phyloP scores from a whole-genome alignment of 495 filamentous ascomycete genomes.

The Xylaria sp. region DNA sequence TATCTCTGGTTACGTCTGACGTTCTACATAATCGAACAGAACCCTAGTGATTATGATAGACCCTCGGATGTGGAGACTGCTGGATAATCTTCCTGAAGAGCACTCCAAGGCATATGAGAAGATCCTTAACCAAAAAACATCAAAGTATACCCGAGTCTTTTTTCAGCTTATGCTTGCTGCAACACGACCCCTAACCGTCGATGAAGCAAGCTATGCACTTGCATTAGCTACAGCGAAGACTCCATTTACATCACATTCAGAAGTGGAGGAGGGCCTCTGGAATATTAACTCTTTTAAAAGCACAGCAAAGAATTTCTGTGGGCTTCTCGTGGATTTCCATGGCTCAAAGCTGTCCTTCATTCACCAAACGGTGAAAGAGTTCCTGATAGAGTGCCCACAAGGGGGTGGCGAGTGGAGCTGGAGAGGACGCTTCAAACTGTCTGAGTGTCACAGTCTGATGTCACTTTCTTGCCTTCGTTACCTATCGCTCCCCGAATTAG shows the following conservation, averaged over 20 bases:
- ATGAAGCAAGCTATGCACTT: conserved; percentile 32
- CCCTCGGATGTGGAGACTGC: conserved; percentile 32
- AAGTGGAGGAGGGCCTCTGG: not conserved
- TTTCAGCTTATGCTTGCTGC: conserved; percentile 42
- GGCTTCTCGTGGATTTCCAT: conserved; percentile 46
- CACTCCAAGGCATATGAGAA: conserved; percentile 47
- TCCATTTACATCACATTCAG: not conserved
- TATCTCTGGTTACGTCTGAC: conserved; percentile 58
- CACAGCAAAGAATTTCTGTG: conserved; percentile 44
- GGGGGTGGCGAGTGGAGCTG: conserved; percentile 28
- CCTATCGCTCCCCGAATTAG: not conserved
- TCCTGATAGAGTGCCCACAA: conserved; percentile 34
- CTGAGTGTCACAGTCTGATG: not conserved
- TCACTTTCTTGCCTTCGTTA: not conserved
- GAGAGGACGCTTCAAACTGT: conserved; percentile 1
- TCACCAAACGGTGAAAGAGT: conserved; percentile 54
- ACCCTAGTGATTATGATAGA: conserved; percentile 28
- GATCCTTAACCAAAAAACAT: conserved; percentile 31
- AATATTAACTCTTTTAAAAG: conserved; percentile 28
- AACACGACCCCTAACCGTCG: conserved; percentile 36
- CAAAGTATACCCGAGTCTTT: conserved; percentile 30
- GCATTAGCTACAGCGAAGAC: not conserved
- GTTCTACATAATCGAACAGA: conserved; percentile 42
- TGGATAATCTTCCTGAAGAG: conserved; percentile 38
- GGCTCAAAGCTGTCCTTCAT: conserved; percentile 48